A percentile compares a stretch with the other conserved stretches of the same genome.
Conservation (phyloP, 1,139 yeast genomes). For the Saccharomyces uvarum region DNA sequence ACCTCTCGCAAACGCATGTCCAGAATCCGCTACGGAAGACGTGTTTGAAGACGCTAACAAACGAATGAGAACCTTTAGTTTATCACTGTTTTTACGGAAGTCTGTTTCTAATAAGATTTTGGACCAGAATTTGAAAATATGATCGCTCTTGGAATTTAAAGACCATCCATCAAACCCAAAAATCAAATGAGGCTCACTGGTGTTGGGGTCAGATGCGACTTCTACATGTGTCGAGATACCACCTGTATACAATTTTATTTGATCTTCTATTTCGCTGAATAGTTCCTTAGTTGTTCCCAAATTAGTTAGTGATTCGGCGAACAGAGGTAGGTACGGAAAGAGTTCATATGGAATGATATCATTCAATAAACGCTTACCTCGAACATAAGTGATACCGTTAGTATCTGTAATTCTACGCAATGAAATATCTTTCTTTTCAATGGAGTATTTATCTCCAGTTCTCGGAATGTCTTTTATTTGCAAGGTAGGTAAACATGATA, state of each 20-base stretch:
- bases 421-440: slow-evolving; percentile 25
- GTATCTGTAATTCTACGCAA: slow-evolving; percentile 52
- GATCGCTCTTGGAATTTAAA: slow-evolving; percentile 53
- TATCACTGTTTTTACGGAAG: slow-evolving; percentile 57
- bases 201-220: slow-evolving; percentile 48
- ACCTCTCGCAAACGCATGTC: slow-evolving; percentile 76
- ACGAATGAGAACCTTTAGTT: slow-evolving; percentile 65
- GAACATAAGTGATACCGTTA: slow-evolving; percentile 66
- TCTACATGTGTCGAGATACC: slow-evolving; percentile 60
- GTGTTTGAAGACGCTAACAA: slow-evolving; percentile 71
- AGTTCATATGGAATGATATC: slow-evolving; percentile 50
- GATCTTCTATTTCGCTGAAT: slow-evolving; percentile 78
- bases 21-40: slow-evolving; percentile 74
- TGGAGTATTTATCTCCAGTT: slow-evolving; percentile 39
- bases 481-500: slow-evolving; percentile 73
- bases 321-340: slow-evolving; percentile 66
- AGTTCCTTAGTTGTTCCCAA: slow-evolving; percentile 67
- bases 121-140: slow-evolving; percentile 57
- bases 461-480: slow-evolving; percentile 64
- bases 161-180: slow-evolving; percentile 63
- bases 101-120: slow-evolving; percentile 66
- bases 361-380: slow-evolving; percentile 49
- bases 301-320: slow-evolving; percentile 71
- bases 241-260: slow-evolving; percentile 76
- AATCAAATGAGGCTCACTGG: slow-evolving; percentile 36